Evolutionary conservation across 768 basidiomycete genomes (phyloP).

Genomic region (Tephrocybe sp.): DNA sequence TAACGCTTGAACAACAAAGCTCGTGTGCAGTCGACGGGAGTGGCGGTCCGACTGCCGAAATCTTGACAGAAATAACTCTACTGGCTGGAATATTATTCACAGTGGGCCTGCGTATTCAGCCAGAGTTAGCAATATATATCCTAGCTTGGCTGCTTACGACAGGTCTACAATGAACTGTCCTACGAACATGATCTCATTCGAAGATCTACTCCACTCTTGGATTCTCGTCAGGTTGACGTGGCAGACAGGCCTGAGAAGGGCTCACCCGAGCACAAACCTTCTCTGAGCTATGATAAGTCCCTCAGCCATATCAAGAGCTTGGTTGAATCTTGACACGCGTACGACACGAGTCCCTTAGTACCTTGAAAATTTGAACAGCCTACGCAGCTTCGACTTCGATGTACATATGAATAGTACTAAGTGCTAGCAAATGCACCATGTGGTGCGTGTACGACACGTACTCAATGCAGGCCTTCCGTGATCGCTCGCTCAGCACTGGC

Average conservation of each 20-base stretch:
- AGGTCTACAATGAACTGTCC: background rate
- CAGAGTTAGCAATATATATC: too few species aligned
- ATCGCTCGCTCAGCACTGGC: background rate
- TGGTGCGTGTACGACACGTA: background rate
- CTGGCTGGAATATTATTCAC: too few species aligned
- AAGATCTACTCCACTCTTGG: background rate
- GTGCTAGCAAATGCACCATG: background rate
- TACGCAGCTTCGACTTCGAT: background rate
- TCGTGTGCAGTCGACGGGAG: too few species aligned
- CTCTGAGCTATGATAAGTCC: background rate
- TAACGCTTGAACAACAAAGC: too few species aligned
- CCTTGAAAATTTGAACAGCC: background rate
- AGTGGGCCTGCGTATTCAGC: too few species aligned
- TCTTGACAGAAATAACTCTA: too few species aligned
- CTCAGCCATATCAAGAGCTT: background rate
- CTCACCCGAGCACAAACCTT: background rate
- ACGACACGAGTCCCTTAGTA: constrained; percentile 3
- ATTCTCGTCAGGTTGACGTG: constrained; percentile 1
- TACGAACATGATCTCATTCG: background rate
- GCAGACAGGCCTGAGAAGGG: background rate
- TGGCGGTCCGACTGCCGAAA: too few species aligned
- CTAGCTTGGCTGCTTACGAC: background rate
- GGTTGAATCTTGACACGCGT: background rate
- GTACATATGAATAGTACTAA: background rate
- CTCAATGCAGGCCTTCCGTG: background rate